Conservation (phyloP, 2,329 filamentous ascomycete species). For the Aspergillus aculeatinus region DNA sequence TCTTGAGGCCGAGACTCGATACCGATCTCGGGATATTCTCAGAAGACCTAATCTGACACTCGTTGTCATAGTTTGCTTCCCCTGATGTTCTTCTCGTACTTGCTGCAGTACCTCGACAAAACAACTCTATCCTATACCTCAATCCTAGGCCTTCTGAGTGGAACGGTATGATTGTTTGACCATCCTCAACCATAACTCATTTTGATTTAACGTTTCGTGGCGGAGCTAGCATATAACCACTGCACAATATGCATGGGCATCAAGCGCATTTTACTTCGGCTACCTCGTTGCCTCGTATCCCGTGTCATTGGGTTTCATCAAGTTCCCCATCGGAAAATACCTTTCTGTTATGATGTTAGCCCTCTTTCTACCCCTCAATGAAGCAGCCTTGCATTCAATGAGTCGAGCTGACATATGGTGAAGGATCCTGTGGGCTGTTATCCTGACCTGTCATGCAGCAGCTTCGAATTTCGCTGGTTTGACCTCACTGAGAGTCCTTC, state of each 20-base stretch:
- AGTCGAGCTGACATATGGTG: too few relatives aligned
- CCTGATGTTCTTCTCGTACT: constrained; percentile 3
- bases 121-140: constrained; percentile 4
- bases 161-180: not conserved
- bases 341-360: constrained; percentile 22
- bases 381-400: not conserved
- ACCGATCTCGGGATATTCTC: not conserved
- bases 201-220: constrained; percentile 8
- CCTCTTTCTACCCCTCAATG: not conserved
- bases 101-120: constrained; percentile 6
- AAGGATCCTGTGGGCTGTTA: constrained; percentile 30
- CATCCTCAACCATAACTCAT: not conserved
- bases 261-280: constrained; percentile 27
- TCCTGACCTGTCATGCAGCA: constrained; percentile 31
- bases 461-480: constrained; percentile 36
- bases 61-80: not conserved
- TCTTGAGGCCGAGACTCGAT: too few relatives aligned
- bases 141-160: constrained; percentile 2
- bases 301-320: constrained; percentile 33
- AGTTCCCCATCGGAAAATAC: constrained; percentile 35
- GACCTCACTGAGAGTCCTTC: constrained; percentile 41
- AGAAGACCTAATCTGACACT: too few relatives aligned
- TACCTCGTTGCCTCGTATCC: constrained; percentile 34
- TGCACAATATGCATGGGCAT: constrained; percentile 23
- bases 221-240: constrained; percentile 4